Conservation (phyloP, 768 basidiomycete species). For the Xerocomus brunneocitrinus region DNA sequence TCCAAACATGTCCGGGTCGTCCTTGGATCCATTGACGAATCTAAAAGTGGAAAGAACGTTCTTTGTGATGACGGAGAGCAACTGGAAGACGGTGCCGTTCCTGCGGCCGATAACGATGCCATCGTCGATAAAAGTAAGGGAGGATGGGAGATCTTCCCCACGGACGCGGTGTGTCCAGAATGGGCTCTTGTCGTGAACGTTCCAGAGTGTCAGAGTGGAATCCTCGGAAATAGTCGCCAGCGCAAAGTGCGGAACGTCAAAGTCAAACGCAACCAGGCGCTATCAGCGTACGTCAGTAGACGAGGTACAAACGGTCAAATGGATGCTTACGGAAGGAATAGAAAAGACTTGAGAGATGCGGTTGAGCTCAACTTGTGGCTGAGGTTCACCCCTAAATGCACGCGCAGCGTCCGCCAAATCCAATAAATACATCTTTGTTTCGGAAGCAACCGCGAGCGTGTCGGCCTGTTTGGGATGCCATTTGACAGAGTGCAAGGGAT, state of each 20-base stretch:
- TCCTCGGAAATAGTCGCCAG: conserved; percentile 81
- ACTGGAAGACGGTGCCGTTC: conserved; percentile 81
- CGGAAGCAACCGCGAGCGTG: conserved; percentile 78
- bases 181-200: conserved; percentile 68
- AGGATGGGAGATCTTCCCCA: conserved; percentile 79
- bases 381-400: conserved; percentile 57
- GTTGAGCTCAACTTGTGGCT: conserved; percentile 64
- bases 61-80: conserved; percentile 71
- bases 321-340: conserved; percentile 57
- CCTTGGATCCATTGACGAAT: conserved; percentile 64
- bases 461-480: conserved; percentile 85
- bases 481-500: conserved; percentile 75
- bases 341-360: conserved; percentile 66
- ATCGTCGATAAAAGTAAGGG: conserved; percentile 78
- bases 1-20: conserved; percentile 84
- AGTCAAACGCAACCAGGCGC: conserved; percentile 82
- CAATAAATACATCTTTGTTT: conserved; percentile 69
- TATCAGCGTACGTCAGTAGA: conserved; percentile 26
- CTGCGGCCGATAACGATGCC: conserved; percentile 82
- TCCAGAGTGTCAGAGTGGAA: conserved; percentile 79
- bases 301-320: neutral
- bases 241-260: conserved; percentile 71
- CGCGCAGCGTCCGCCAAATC: conserved; percentile 63
- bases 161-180: conserved; percentile 73
- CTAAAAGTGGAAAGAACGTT: conserved; percentile 72